Conservation (phyloP, 108 stramenopile genomes). For the Cyclostephanos invisitatus region DNA sequence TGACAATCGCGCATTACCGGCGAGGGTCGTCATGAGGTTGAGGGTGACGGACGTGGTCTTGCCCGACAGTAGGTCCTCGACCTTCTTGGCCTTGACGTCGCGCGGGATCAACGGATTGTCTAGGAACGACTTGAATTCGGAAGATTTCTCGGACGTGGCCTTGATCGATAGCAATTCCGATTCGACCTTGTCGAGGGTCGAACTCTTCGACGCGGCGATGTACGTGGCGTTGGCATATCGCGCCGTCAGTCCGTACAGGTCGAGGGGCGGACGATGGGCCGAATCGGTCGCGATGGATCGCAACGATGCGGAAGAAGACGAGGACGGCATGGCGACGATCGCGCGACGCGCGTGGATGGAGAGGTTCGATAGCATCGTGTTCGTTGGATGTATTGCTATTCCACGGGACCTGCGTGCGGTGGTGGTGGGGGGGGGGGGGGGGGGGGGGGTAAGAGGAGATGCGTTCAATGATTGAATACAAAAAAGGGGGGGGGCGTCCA, state of each 20-base stretch:
- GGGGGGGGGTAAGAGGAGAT: too few relatives aligned
- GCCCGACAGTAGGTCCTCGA: slow-evolving; percentile 62
- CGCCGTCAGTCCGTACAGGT: slow-evolving; percentile 90
- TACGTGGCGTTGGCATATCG: slow-evolving; percentile 97
- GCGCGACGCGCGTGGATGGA: neutral
- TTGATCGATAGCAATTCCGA: slow-evolving; percentile 80
- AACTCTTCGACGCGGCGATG: slow-evolving; percentile 86
- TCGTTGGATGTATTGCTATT: too few relatives aligned
- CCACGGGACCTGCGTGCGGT: too few relatives aligned
- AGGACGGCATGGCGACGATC: neutral
- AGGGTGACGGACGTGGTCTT: slow-evolving; percentile 75
- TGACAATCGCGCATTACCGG: slow-evolving; percentile 89
- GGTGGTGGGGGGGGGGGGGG: too few relatives aligned
- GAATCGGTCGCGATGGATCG: slow-evolving; percentile 27
- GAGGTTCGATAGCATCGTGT: neutral
- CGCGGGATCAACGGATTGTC: slow-evolving; percentile 90
- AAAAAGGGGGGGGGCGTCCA: too few relatives aligned
- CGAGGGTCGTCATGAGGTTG: slow-evolving; percentile 91
- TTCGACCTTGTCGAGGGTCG: slow-evolving; percentile 85
- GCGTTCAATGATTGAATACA: too few relatives aligned
- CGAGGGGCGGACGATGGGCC: slow-evolving; percentile 81
- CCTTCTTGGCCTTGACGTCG: slow-evolving; percentile 65
- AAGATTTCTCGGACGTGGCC: slow-evolving; percentile 55
- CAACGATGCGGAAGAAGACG: neutral
- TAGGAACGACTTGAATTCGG: slow-evolving; percentile 74